Conservation (phyloP, 2,329 filamentous ascomycete species). For the Microdochium bolleyi region DNA sequence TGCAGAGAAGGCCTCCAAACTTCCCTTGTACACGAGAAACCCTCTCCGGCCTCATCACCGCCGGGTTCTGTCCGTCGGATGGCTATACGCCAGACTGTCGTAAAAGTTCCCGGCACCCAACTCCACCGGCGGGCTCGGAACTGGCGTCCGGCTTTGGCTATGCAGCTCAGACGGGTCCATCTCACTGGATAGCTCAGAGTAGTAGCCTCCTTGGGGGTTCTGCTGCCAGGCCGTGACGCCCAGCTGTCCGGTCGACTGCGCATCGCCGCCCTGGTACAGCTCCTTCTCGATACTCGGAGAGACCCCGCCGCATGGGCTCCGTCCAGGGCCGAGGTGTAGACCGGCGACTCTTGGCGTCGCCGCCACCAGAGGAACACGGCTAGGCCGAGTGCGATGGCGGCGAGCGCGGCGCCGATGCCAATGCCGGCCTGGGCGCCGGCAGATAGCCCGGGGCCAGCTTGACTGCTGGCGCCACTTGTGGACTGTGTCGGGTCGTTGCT, state of each 20-base stretch:
- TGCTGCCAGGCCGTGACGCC: neutral
- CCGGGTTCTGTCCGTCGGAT: no score
- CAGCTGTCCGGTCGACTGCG: neutral
- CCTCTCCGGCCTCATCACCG: no score
- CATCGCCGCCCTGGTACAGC: neutral
- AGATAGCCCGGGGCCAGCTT: neutral
- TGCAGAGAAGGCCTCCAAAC: no score
- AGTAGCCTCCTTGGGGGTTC: neutral
- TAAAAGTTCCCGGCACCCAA: neutral
- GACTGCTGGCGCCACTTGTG: neutral
- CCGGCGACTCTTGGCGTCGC: neutral
- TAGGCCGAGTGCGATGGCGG: neutral
- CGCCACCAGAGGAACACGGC: neutral
- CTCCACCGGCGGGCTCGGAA: neutral
- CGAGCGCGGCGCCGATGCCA: neutral
- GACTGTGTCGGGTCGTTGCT: neutral
- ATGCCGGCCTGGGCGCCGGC: neutral
- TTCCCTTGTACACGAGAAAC: no score
- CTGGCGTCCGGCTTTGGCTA: neutral
- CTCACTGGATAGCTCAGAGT: neutral
- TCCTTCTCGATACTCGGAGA: neutral
- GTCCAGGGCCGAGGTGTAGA: neutral
- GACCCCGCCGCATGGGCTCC: neutral
- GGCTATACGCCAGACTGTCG: neutral
- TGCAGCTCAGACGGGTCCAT: neutral